Conservation (phyloP, 2,329 filamentous ascomycete species). For the Huntiella savannae region DNA sequence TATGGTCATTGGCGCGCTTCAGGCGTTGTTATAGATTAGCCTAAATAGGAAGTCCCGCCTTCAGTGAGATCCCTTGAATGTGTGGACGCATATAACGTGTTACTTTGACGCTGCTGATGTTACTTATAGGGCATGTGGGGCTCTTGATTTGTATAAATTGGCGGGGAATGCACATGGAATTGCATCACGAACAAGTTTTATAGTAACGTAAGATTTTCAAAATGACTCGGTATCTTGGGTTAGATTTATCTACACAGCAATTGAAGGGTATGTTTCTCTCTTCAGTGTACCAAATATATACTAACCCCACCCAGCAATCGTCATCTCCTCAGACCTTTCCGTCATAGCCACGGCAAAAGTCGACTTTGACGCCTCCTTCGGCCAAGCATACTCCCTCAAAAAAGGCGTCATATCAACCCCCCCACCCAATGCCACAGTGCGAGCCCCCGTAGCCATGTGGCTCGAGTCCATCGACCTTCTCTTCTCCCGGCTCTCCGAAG, state of each 20-base stretch:
- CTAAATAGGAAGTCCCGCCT: too few relatives aligned
- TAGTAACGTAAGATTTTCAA: neutral
- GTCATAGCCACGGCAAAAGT: conserved; percentile 74
- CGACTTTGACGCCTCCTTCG: conserved; percentile 79
- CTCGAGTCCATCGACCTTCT: conserved; percentile 82
- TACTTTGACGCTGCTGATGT: too few relatives aligned
- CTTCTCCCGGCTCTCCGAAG: conserved; percentile 49
- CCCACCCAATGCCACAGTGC: conserved; percentile 61
- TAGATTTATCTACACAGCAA: conserved; percentile 93
- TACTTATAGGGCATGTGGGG: too few relatives aligned
- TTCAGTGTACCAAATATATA: neutral
- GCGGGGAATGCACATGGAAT: too few relatives aligned
- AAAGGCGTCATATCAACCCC: conserved; percentile 80
- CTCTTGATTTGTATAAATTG: too few relatives aligned
- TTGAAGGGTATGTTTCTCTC: conserved; percentile 48
- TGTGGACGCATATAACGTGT: too few relatives aligned
- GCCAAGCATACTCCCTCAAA: conserved; percentile 51
- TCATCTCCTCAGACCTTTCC: conserved; percentile 65
- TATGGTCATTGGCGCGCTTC: too few relatives aligned
- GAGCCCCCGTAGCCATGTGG: conserved; percentile 84
- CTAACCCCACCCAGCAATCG: conserved; percentile 39
- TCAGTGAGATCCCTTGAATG: too few relatives aligned
- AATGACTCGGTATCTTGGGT: conserved; percentile 54
- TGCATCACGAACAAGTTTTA: too few relatives aligned
- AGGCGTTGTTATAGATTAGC: too few relatives aligned